Evolutionary conservation across 139 green algal species (phyloP).

Genomic region (Bryopsis sp.): DNA sequence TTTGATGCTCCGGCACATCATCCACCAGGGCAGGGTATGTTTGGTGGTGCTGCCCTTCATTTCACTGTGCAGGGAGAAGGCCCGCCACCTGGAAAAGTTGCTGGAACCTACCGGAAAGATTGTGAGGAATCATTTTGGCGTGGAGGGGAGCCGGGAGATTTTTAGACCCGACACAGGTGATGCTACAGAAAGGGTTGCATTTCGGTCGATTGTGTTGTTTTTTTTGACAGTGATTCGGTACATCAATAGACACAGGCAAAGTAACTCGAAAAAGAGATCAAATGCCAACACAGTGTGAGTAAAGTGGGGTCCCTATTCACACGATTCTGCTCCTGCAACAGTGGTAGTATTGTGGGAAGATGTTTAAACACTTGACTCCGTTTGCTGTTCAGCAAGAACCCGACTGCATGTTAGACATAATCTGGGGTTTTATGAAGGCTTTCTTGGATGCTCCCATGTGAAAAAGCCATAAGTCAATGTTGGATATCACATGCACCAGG

Average conservation of each 20-base stretch:
- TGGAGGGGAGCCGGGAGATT: not conserved
- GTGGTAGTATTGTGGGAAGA: too few relatives aligned
- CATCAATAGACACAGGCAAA: slow-evolving; percentile 18
- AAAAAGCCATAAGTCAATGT: too few relatives aligned
- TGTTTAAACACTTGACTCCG: too few relatives aligned
- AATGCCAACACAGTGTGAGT: too few relatives aligned
- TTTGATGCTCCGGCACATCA: slow-evolving; percentile 37
- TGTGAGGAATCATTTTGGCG: slow-evolving; percentile 41
- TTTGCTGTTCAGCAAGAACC: too few relatives aligned
- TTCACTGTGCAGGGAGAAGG: slow-evolving; percentile 56
- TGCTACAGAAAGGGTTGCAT: too few relatives aligned
- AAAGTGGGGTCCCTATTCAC: too few relatives aligned
- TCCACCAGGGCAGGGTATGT: slow-evolving; percentile 17
- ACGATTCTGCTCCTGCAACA: too few relatives aligned
- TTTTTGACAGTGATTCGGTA: too few relatives aligned
- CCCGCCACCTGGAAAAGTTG: slow-evolving; percentile 31
- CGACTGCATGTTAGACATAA: slow-evolving; percentile 13
- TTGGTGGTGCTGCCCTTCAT: slow-evolving; percentile 64
- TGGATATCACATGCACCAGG: too few relatives aligned
- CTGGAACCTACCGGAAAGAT: slow-evolving; percentile 30
- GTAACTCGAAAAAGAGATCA: too few relatives aligned
- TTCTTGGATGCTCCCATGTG: not conserved
- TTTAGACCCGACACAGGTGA: slow-evolving; percentile 6
- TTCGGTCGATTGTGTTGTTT: too few relatives aligned
- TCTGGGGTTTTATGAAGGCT: not conserved